Conservation (phyloP, 805 yeast species). For the Jamesozyma piceae region DNA sequence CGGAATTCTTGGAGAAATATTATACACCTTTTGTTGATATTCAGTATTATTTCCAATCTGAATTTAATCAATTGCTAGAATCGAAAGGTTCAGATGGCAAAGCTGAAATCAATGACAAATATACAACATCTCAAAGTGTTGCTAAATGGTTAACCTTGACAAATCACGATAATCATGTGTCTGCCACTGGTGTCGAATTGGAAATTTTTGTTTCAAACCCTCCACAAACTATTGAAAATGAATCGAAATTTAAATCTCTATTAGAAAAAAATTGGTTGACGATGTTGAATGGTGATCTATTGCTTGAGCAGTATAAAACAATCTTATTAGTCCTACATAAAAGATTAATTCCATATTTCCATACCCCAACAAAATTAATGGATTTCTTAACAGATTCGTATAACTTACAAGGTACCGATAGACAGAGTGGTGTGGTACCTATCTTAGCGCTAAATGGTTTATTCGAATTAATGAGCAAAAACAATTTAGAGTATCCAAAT, state of each 20-base stretch:
- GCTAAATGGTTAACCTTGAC: conserved; percentile 34
- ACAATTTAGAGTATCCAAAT: conserved; percentile 85
- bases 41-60: conserved; percentile 61
- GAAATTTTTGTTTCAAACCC: conserved; percentile 36
- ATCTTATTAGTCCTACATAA: conserved; percentile 68
- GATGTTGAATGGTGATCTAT: conserved; percentile 42
- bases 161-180: conserved; percentile 29
- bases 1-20: conserved; percentile 49
- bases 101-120: conserved; percentile 5
- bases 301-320: conserved; percentile 53
- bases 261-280: conserved; percentile 64
- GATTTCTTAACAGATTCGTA: conserved; percentile 89
- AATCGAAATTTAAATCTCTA: conserved; percentile 44
- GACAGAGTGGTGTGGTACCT: conserved; percentile 48
- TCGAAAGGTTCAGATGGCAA: conserved; percentile 14
- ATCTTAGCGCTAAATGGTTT: conserved; percentile 80
- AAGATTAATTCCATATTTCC: conserved; percentile 70
- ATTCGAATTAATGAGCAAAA: conserved; percentile 71
- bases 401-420: conserved; percentile 30
- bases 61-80: conserved; percentile 29
- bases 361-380: conserved; percentile 76
- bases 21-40: conserved; percentile 62
- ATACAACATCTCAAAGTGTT: conserved; percentile 15
- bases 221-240: conserved; percentile 37
- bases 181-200: conserved; percentile 27